These are phyloP conservation scores for Pseudogymnoascus sp. DNA, from an alignment of 2,329 filamentous ascomycete genomes.

Conservation along the genomic window DNA sequence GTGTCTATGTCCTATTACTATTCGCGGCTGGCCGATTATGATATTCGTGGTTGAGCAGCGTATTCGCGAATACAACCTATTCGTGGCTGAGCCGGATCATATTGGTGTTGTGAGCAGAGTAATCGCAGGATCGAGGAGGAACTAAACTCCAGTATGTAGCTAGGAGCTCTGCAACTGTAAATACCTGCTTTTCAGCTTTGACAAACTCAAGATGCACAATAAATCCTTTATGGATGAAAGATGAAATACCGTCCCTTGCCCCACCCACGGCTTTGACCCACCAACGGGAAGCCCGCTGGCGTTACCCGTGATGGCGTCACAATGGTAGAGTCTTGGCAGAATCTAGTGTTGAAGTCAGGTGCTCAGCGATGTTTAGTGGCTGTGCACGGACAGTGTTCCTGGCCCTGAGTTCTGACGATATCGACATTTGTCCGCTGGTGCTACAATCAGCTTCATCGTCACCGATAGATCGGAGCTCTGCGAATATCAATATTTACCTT, in stretches of 20 bases:
- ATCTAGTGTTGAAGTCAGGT: neutral
- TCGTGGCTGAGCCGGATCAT: neutral
- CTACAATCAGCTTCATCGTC: neutral
- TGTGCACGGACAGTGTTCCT: neutral
- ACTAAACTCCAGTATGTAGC: neutral
- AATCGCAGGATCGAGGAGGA: neutral
- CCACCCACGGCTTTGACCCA: neutral
- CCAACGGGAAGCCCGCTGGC: neutral
- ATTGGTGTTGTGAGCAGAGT: neutral
- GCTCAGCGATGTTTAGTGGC: neutral
- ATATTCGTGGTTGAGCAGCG: no score
- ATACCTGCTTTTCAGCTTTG: neutral
- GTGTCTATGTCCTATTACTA: no score
- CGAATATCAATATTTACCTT: neutral
- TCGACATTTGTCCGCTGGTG: neutral
- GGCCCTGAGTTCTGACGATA: neutral
- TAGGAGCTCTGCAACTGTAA: neutral
- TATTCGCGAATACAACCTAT: neutral
- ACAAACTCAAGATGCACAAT: neutral
- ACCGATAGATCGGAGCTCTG: neutral
- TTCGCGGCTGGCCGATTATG: no score
- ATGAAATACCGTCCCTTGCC: neutral
- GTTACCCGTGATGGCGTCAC: neutral
- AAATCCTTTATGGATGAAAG: neutral
- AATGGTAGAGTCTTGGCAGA: neutral